Percentiles rank a stretch among this genome's conserved stretches.
Evolutionary conservation across 2,329 filamentous ascomycete species (phyloP).

Genomic region (Botrytis galanthina): DNA sequence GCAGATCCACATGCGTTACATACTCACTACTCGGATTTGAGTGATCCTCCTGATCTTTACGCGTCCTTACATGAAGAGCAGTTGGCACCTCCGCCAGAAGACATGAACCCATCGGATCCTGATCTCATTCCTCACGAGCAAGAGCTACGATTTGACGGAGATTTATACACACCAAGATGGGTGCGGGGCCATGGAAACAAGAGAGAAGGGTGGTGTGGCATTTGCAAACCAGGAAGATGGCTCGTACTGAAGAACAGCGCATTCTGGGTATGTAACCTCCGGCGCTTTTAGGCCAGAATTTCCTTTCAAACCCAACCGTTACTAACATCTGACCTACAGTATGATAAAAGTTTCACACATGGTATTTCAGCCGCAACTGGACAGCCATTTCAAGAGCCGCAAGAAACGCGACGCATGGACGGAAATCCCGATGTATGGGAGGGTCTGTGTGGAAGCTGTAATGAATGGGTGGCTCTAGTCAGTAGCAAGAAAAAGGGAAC

Average conservation of each 20-base stretch:
- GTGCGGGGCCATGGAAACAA: conserved; percentile 84
- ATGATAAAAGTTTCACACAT: conserved; percentile 87
- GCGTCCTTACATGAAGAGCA: conserved; percentile 73
- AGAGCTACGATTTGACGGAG: conserved; percentile 73
- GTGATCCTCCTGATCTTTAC: conserved; percentile 75
- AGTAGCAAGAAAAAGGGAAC: conserved; percentile 92
- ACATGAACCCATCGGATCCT: conserved; percentile 76
- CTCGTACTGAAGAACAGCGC: conserved; percentile 86
- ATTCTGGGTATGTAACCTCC: conserved; percentile 54
- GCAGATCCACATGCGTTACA: conserved; percentile 66
- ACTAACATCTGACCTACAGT: conserved; percentile 45
- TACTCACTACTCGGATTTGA: conserved; percentile 69
- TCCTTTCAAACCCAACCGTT: not conserved
- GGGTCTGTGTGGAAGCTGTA: conserved; percentile 73
- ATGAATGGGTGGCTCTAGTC: conserved; percentile 76
- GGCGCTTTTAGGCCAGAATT: not conserved
- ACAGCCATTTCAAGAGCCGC: conserved; percentile 72
- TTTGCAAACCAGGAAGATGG: conserved; percentile 84
- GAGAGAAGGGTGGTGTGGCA: conserved; percentile 85
- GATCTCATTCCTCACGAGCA: conserved; percentile 77
- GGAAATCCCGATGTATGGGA: conserved; percentile 81
- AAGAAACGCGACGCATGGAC: conserved; percentile 72
- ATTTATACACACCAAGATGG: conserved; percentile 81
- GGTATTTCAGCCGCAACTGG: conserved; percentile 82
- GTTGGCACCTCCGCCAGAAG: conserved; percentile 70